Evolutionary conservation across 495 filamentous ascomycete genomes (phyloP), one percentile per base, ranked within the genome.

Genomic region (Articulospora tetracladia): DNA sequence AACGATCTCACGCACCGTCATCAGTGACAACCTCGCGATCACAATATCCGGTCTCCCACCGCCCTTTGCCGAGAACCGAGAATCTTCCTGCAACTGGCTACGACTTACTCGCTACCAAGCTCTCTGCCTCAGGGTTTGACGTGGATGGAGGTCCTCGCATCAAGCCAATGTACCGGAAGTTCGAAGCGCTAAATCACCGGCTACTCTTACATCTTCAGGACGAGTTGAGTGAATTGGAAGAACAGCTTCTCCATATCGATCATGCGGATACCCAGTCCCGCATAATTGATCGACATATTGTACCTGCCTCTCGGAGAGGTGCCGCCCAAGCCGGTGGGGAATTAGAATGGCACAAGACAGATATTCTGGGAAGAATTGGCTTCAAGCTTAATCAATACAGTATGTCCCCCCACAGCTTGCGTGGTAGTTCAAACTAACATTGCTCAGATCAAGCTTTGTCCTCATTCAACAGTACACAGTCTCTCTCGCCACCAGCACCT

Each of bases 201-300:
- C 76, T 96, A 13, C 78, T 97, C 2, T 77, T 97, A 1, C 84
- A 94, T 66, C 82, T 97, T 0, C 93, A 96, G 73, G 90, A 94
- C 67, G 91, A 96, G 68, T 84, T 96, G 39, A 78, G 83, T 1
- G 88, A 93, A 53, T 76, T 94, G 53, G 90, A 93, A 66, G 86
- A 89, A 64, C 83, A 91, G 39, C 76, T 94, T 0, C 79, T 83
- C n/a, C 74, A 77, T 1, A 72, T 93, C 0, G 92, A 96, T 63
- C 82, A 84, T 30, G 79, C 83, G 23, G 87, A 92, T 60, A 88
- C 88, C 22, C 83, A 88, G 66, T 76, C 80, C 24, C 76, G 86
- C n/a, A 69, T 79, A 6, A 73, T 79, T 12, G 76, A 77, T 36
- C 72, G 82, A 0, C 76, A 80, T 28, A 69, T 82, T 32, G 67